Base-by-base conservation (phyloP, 306 rosid genomes). In the Acacia confusa region DNA sequence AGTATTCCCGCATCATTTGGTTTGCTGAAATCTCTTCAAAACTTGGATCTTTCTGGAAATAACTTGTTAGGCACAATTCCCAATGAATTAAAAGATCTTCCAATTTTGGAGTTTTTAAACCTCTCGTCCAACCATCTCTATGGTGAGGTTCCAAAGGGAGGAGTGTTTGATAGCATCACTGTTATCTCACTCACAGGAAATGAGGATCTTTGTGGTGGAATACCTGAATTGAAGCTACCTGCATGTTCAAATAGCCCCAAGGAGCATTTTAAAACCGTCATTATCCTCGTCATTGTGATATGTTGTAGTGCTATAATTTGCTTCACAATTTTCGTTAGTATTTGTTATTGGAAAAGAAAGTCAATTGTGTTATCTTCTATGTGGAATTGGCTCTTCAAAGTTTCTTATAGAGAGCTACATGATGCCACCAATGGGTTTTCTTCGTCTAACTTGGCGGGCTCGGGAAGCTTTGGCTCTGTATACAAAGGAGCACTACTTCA, bases 131-230 rank as follows among this genome's bases (percentile, higher is more conserved):
- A 85, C 78, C 52, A 81, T 74, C 80, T 87, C 3, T 48, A n/a
- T 12, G 89, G 92, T 12, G 86, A 79, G 22, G 80, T 87, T 47
- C 92, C 90, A 2, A 36, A 2, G 19, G 58, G 74, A 69, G 83
- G 88, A 5, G 78, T 79, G 16, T 87, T 89, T 25, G 50, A 32
- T 50, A 83, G 82, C 28, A 4, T 50, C 40, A 65, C 75, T 52
- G 64, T 50, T 10, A 36, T 76, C 58, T 79, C 80, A 20, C 58
- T 86, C 15, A 3, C 45, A n/a, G 63, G 86, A 44, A 82, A 82
- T 10, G 64, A 76, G 2, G 27, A 72, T 67, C 89, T 85, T 24
- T 85, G 88, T 69, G 89, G 88, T 2, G 90, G 86, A 0, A 81
- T 85, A 6, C 79, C 82, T 75, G 65, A 83, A 27, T 2, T 87